Base-by-base conservation (phyloP, 495 filamentous ascomycete genomes). In the Daldinia caldariorum region DNA sequence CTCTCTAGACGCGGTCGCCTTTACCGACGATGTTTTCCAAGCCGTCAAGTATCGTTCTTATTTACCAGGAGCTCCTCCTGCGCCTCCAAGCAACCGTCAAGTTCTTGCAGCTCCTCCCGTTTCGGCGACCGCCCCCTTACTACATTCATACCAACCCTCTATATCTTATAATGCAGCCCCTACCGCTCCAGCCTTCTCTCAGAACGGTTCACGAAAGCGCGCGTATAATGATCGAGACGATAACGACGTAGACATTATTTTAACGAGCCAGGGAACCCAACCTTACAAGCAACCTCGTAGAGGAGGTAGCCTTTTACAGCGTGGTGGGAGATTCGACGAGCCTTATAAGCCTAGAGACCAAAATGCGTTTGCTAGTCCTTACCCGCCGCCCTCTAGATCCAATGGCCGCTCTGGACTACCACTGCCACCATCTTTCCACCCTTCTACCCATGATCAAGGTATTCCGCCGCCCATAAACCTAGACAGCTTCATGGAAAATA, bases 11-110 rank as follows among this genome's bases (percentile, higher is more conserved):
- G 90, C 92, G 2, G 72, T 77, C 1, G 75, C 83, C 3, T 97
- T 99, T 67, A 91, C 97, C n/a, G 83, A 91, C 61, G 94, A 97
- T 73, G 86, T 97, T 41, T 93, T 99, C 75, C 78, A 86, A 18
- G 89, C 90, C 9, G 86, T 94, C 56, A 81, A 86, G 12, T 89
- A 87, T 71, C 88, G 88, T 71, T 82, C 84, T 43, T 89, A 89
- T 79, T 75, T 89, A 26, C 83, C 90, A 37, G 82, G 83, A 64
- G 81, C 87, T 70, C 79, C 79, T 53, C 76, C 79, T 64, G 50
- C 72, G 49, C 62, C 74, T 45, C 57, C 73, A 35, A 20, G 50
- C 39, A 31, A 47, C 34, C 69, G 63, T 49, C 67, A 60, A 38
- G 55, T 67, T 32, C 70, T 71, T 32, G 53, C 73, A 7, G 74